Base-by-base conservation (phyloP, 768 basidiomycete species). In the Suillus placidus region DNA sequence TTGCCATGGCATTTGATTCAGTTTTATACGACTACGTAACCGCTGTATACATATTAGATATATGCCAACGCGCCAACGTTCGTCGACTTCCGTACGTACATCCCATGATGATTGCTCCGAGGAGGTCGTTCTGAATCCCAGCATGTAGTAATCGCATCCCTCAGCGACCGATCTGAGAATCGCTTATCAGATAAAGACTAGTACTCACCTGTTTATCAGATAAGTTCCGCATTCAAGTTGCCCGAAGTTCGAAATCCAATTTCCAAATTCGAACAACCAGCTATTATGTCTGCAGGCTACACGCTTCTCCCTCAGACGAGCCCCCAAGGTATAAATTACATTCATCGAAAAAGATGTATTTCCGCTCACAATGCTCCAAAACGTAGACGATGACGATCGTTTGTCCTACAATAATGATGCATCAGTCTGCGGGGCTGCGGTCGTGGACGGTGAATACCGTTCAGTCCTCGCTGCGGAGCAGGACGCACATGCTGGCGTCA, bases 401-500 rank as follows among this genome's bases (percentile, higher is more conserved):
- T 55, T 62, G 35, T 51, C 60, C 38, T 60, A 13, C 35, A 47
- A 16, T 7, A 42, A 52, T 10, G n/a, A 26, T 32, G 7, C 34
- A 1, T 38, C 37, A 4, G 26, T 49, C 32, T 12, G n/a, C 26
- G 54, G 37, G 32, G 6, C 45, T 51, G 42, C 61, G n/a, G n/a
- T n/a, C 3, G 52, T n/a, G 30, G 49, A 35, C 20, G 35, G 37
- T 30, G 56, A 58, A n/a, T 3, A 4, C 8, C 57, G 9, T 14
- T 57, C 20, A n/a, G 26, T 61, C 18, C 34, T 26, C 6, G 1
- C 51, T 18, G 26, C 18, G 14, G 73, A 73, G 63, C 66, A 71
- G 43, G 76, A 79, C 37, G 75, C 76, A 6, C 76, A 79, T 23
- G 49, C 63, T 20, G 85, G 85, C 47, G 85, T 86, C 40, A 76